These are phyloP conservation scores for Termitomyces bulborhizus DNA, from an alignment of 768 basidiomycete species.

Conservation along the genomic window DNA sequence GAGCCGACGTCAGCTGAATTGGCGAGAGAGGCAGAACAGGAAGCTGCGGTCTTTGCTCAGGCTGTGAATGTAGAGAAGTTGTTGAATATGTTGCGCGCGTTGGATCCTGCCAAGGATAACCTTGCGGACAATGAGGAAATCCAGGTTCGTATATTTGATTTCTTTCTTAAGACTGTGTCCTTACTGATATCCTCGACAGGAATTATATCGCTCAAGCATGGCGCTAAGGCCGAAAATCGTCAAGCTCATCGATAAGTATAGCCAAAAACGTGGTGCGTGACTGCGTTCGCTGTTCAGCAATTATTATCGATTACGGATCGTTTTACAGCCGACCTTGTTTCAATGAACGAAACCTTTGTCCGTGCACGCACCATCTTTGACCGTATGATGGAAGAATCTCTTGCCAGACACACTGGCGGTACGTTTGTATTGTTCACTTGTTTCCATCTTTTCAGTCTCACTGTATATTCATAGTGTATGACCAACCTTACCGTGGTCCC, in stretches of 20 bases:
- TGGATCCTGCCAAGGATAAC: slow-evolving; percentile 76
- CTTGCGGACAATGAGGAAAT: slow-evolving; percentile 91
- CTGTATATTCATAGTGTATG: slow-evolving; percentile 39
- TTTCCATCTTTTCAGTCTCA: background rate
- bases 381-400: slow-evolving; percentile 87
- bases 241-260: slow-evolving; percentile 94
- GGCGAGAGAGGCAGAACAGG: slow-evolving; percentile 77
- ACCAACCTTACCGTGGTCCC: slow-evolving; percentile 28
- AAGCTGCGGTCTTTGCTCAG: slow-evolving; percentile 83
- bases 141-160: slow-evolving; percentile 37
- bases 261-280: slow-evolving; percentile 71
- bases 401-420: slow-evolving; percentile 69
- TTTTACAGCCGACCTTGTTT: slow-evolving; percentile 76
- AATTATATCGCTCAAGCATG: slow-evolving; percentile 88
- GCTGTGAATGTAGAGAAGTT: slow-evolving; percentile 81
- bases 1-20: slow-evolving; percentile 76
- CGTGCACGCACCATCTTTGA: slow-evolving; percentile 88
- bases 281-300: background rate
- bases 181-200: slow-evolving; percentile 34
- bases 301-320: slow-evolving; percentile 15
- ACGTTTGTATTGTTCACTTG: slow-evolving; percentile 14
- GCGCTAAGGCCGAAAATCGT: slow-evolving; percentile 90
- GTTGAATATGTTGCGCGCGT: slow-evolving; percentile 61
- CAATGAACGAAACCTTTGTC: slow-evolving; percentile 93
- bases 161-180: background rate